These are phyloP conservation scores for Metschnikowia amazonensis DNA, from an alignment of 805 yeast genomes.

Conservation along the genomic window DNA sequence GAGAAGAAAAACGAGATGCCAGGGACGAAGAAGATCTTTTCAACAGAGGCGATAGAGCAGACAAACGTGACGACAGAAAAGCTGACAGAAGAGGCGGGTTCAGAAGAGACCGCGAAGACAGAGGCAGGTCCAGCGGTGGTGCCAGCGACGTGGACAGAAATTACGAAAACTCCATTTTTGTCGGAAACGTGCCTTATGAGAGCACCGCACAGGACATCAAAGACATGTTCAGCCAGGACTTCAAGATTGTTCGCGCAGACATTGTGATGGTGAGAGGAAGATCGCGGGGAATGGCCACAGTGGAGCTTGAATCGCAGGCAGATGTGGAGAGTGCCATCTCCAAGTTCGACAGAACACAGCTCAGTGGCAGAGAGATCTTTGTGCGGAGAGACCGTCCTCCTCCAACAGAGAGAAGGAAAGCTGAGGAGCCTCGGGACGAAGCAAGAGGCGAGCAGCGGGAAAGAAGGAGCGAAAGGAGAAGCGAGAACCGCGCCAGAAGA, in stretches of 20 bases:
- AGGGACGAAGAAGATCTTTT: constrained; percentile 7
- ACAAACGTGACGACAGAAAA: constrained; percentile 6
- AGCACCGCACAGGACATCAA: constrained; percentile 57
- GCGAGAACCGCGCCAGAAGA: constrained; percentile 5
- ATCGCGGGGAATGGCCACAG: constrained; percentile 88
- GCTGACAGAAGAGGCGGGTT: constrained; percentile 21
- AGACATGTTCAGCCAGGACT: constrained; percentile 49
- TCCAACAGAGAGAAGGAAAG: constrained; percentile 42
- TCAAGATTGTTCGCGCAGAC: constrained; percentile 70
- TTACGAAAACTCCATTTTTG: constrained; percentile 64
- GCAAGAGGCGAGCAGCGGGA: constrained; percentile 13
- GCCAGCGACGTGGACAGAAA: constrained; percentile 28
- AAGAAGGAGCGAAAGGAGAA: constrained; percentile 10
- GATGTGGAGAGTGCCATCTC: constrained; percentile 71
- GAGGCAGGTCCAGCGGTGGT: constrained; percentile 20
- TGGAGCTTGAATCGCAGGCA: constrained; percentile 64
- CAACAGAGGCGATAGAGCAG: background rate
- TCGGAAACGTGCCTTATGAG: constrained; percentile 70
- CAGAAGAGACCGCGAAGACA: constrained; percentile 12
- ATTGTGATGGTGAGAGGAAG: constrained; percentile 74
- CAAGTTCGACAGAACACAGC: constrained; percentile 59
- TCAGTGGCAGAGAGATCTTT: constrained; percentile 74
- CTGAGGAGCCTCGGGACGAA: constrained; percentile 21
- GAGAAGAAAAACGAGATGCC: constrained; percentile 22
- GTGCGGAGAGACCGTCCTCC: constrained; percentile 92